phyloP scores from a whole-genome alignment of 1,284 basidiomycete genomes.

The Leccinum pachyderme region DNA sequence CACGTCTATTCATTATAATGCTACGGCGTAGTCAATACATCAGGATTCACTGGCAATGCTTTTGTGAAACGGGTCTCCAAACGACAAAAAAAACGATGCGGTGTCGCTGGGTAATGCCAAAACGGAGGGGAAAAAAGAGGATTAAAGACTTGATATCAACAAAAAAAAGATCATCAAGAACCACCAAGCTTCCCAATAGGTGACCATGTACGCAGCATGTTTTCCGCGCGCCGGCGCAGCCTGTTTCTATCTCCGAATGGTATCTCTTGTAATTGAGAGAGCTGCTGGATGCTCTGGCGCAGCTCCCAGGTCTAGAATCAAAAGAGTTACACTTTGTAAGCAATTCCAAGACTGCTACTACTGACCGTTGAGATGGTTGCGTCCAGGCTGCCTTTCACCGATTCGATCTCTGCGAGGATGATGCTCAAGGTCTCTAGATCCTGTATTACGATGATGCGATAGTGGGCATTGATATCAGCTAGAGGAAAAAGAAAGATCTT shows the following conservation, averaged over 20 bases:
- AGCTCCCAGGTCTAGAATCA: constrained; percentile 17
- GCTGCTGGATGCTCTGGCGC: constrained; percentile 19
- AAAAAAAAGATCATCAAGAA: neutral
- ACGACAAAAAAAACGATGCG: neutral
- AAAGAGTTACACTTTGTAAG: neutral
- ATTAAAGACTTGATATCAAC: constrained; percentile 7
- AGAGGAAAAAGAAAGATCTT: neutral
- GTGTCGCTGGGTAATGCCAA: neutral
- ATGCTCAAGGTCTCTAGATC: constrained; percentile 28
- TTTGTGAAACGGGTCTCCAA: neutral
- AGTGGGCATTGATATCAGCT: neutral
- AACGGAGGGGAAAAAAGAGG: neutral
- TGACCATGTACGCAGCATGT: constrained; percentile 17
- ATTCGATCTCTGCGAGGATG: constrained; percentile 32
- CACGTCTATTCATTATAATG: neutral
- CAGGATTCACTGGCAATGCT: neutral
- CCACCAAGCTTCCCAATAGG: neutral
- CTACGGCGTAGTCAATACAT: neutral
- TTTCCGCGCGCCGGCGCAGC: constrained; percentile 24
- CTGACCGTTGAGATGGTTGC: constrained; percentile 16
- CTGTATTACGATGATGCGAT: constrained; percentile 8
- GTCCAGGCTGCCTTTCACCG: constrained; percentile 15
- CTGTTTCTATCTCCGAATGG: constrained; percentile 31
- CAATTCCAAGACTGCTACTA: constrained; percentile 5
- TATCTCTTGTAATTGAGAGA: constrained; percentile 29